Evolutionary conservation across 179 eudicot species (phyloP).

Genomic region (Patellifolia procumbens): DNA sequence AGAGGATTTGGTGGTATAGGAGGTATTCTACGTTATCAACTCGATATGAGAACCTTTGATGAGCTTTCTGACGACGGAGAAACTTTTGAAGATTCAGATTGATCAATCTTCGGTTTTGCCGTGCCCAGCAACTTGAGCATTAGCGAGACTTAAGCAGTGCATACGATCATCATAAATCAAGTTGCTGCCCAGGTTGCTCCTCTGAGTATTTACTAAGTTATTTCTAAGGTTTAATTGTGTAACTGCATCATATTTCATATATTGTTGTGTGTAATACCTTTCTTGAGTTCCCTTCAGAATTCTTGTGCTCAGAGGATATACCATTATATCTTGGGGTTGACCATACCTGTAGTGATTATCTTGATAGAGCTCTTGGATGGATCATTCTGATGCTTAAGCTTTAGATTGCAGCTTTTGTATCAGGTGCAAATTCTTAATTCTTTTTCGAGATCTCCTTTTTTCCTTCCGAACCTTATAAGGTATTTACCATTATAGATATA

Average conservation of each 20-base stretch:
- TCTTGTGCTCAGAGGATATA: conserved; percentile 23
- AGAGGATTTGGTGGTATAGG: conserved; percentile 41
- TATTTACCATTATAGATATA: too few species aligned
- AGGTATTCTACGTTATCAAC: conserved; percentile 40
- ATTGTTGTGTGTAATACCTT: conserved; percentile 27
- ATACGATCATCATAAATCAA: conserved; percentile 3
- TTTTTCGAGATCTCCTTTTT: not conserved
- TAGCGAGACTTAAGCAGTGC: not conserved
- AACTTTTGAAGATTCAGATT: conserved; percentile 36
- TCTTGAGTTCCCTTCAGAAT: conserved; percentile 20
- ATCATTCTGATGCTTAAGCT: conserved; percentile 5
- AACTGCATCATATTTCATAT: conserved; percentile 19
- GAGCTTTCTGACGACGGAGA: conserved; percentile 36
- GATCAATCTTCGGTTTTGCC: not conserved
- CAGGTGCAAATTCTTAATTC: not conserved
- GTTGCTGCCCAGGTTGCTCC: conserved; percentile 15
- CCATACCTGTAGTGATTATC: conserved; percentile 23
- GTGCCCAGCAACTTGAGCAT: not conserved
- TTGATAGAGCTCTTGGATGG: conserved; percentile 28
- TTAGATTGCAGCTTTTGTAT: not conserved
- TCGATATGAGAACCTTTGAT: conserved; percentile 38
- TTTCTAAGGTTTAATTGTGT: conserved; percentile 24
- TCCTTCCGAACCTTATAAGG: too few species aligned
- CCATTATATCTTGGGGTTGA: conserved; percentile 19
- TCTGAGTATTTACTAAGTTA: conserved; percentile 21